Evolutionary conservation across 768 basidiomycete species (phyloP), one percentile per base, ranked within the genome.

Genomic region (Lactarius tabidus): DNA sequence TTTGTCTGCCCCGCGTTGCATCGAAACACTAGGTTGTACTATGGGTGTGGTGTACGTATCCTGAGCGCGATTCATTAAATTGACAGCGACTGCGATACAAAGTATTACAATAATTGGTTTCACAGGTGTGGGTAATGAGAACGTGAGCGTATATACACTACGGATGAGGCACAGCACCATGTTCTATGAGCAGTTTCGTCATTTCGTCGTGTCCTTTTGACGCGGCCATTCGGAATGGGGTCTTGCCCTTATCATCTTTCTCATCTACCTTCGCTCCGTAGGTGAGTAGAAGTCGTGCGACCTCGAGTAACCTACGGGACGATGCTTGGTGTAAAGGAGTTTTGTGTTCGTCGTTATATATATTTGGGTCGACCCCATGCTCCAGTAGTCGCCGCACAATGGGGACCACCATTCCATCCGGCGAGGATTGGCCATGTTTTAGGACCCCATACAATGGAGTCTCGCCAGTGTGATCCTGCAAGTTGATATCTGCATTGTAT

Each of bases 301-400:
- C n/a, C n/a, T 23, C 45, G 5, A 23, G n/a, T 0, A 8, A 23
- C 12, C n/a, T n/a, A 1, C 0, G 0, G 45, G 10, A 23, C 12
- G 45, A 45, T 3, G 45, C 45, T 45, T 23, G 0, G 23, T 45
- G 23, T 45, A 45, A 23, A 9, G 45, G 45, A 45, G 45, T 45
- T 10, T n/a, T 23, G n/a, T 12, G 10, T 4, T 15, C 8, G 12
- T 38, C 1, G 14, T 38, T 15, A 23, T 10, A 14, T 23, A n/a
- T 9, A 23, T 45, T 45, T 45, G 45, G n/a, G 45, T 45, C 45
- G n/a, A n/a, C 45, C 12, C 10, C n/a, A 6, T 45, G n/a, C 9
- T 45, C 45, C n/a, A 45, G 45, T 23, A 45, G n/a, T 45, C 10
- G 45, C n/a, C n/a, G 45, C 45, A 45, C 10, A 5, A 23, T 14